Conservation (phyloP, 768 basidiomycete genomes). For the Tulasnella sp. region DNA sequence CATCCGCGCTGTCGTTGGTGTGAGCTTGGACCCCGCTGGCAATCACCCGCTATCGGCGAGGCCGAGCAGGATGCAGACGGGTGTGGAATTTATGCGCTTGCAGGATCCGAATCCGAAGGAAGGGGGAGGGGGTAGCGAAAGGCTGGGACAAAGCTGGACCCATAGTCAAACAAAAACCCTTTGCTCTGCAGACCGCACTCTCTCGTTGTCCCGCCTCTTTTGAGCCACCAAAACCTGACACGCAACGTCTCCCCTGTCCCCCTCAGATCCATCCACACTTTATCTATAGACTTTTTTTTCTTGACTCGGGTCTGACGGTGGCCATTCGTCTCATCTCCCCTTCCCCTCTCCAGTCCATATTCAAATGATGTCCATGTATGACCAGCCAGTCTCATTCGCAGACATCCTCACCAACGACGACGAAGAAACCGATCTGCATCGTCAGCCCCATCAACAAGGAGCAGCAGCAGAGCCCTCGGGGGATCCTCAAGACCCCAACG, state of each 20-base stretch:
- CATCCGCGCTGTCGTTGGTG: not conserved
- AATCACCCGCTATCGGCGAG: not conserved
- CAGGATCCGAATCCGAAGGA: not conserved
- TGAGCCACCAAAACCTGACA: not conserved
- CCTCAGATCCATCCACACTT: not conserved
- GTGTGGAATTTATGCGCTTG: not conserved
- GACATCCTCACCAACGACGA: slow-evolving; percentile 6
- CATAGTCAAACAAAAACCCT: not conserved
- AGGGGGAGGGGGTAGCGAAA: not conserved
- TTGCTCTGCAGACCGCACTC: not conserved
- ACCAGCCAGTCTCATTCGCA: slow-evolving; percentile 3
- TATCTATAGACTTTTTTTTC: not conserved
- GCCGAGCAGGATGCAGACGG: not conserved
- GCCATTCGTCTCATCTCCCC: not conserved
- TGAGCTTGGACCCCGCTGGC: not conserved
- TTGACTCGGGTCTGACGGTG: not conserved
- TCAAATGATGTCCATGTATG: slow-evolving; percentile 1
- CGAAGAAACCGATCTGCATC: not conserved
- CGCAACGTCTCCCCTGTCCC: not conserved
- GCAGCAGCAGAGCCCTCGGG: not conserved
- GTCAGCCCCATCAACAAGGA: not conserved
- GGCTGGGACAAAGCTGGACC: not conserved
- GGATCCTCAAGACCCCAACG: not conserved
- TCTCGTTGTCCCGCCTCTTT: not conserved
- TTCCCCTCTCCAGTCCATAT: not conserved